Percentiles rank a stretch among this genome's conserved stretches.
Evolutionary conservation across 2,329 filamentous ascomycete genomes (phyloP).

Genomic region (Colletotrichum paranaense): DNA sequence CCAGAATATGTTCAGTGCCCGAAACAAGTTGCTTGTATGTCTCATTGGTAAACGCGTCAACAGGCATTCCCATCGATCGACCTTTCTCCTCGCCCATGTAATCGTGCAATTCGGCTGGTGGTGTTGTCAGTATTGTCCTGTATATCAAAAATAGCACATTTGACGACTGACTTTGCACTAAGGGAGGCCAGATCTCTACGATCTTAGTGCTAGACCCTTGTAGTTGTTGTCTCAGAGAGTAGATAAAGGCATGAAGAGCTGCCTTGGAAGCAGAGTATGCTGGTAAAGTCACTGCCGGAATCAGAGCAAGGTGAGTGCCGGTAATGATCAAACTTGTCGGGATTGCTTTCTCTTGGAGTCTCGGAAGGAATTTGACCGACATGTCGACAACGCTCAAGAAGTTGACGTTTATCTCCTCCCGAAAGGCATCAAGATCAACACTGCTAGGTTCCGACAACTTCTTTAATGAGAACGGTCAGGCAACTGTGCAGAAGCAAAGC

Average conservation of each 20-base stretch:
- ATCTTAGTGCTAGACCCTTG: constrained; percentile 45
- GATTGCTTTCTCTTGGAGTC: constrained; percentile 35
- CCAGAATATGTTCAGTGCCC: constrained; percentile 46
- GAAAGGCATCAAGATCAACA: constrained; percentile 44
- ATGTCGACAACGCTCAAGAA: constrained; percentile 42
- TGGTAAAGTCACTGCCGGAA: constrained; percentile 48
- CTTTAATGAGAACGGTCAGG: background rate
- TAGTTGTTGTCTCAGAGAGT: constrained; percentile 49
- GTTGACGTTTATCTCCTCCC: constrained; percentile 42
- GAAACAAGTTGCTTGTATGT: constrained; percentile 46
- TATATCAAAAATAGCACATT: background rate
- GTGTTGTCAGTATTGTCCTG: constrained; percentile 39
- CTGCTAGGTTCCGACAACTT: constrained; percentile 48
- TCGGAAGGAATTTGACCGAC: constrained; percentile 43
- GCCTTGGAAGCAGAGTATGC: constrained; percentile 59
- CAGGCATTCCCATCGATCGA: constrained; percentile 35
- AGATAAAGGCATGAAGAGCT: constrained; percentile 53
- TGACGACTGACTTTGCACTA: constrained; percentile 44
- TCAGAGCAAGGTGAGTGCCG: constrained; percentile 40
- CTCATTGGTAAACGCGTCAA: constrained; percentile 48
- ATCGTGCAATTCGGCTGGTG: constrained; percentile 39
- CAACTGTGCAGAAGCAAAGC: background rate
- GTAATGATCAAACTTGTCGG: constrained; percentile 37
- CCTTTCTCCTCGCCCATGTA: constrained; percentile 37
- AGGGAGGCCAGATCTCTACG: constrained; percentile 51